Percentiles rank a stretch among this genome's conserved stretches.
These are phyloP conservation scores for Arthroderma sp. DNA, from an alignment of 2,329 filamentous ascomycete genomes.

Conservation along the genomic window DNA sequence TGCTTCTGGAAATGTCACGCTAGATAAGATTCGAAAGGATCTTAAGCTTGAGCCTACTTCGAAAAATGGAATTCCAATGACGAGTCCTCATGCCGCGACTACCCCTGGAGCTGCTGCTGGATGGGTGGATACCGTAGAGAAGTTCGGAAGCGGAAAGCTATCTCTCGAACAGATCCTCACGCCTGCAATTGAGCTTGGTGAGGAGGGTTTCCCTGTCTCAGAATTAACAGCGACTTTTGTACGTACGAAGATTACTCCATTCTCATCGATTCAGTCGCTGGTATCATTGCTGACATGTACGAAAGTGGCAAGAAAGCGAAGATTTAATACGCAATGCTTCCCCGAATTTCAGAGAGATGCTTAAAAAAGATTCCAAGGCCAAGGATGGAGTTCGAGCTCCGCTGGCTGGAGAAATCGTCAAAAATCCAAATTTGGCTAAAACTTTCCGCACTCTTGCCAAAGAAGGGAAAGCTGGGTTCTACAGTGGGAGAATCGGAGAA, in stretches of 20 bases:
- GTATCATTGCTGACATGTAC: slow-evolving; percentile 5
- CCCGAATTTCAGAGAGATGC: slow-evolving; percentile 74
- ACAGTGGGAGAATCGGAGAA: slow-evolving; percentile 69
- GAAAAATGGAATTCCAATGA: slow-evolving; percentile 52
- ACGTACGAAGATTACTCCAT: slow-evolving; percentile 24
- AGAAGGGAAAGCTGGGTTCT: slow-evolving; percentile 83
- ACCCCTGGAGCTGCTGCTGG: slow-evolving; percentile 84
- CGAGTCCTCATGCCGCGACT: slow-evolving; percentile 67
- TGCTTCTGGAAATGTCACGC: slow-evolving; percentile 52
- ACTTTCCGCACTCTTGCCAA: slow-evolving; percentile 69
- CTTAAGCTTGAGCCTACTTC: slow-evolving; percentile 51
- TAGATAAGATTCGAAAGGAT: slow-evolving; percentile 57
- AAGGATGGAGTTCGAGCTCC: slow-evolving; percentile 62
- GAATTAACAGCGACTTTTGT: slow-evolving; percentile 61
- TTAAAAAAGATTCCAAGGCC: slow-evolving; percentile 61
- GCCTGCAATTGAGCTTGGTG: slow-evolving; percentile 73
- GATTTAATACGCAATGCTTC: slow-evolving; percentile 54
- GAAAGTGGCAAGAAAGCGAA: slow-evolving; percentile 60
- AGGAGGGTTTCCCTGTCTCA: slow-evolving; percentile 80
- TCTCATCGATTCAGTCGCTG: neutral
- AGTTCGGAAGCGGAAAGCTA: slow-evolving; percentile 79
- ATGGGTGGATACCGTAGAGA: slow-evolving; percentile 80
- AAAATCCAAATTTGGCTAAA: slow-evolving; percentile 63
- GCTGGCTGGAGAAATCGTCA: slow-evolving; percentile 72
- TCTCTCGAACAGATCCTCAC: slow-evolving; percentile 61